Conservation (phyloP, 768 basidiomycete species). For the Boletus tylopilopsis region DNA sequence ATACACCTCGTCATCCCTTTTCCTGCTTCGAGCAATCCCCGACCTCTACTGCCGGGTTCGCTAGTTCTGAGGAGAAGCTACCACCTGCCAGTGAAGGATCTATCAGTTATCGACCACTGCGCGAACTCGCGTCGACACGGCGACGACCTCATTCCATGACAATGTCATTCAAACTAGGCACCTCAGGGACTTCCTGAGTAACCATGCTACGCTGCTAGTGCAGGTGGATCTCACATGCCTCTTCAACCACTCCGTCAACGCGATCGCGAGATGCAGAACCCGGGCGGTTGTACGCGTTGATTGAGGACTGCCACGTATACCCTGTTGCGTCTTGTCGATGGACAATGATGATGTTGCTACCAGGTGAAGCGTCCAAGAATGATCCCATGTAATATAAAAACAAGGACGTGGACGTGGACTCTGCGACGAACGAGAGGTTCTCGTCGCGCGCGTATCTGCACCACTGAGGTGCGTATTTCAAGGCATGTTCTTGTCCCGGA, state of each 20-base stretch:
- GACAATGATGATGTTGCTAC: not conserved
- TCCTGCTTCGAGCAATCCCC: too few species aligned
- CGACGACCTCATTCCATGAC: too few species aligned
- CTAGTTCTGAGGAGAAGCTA: too few species aligned
- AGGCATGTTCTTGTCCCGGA: not conserved
- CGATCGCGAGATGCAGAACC: not conserved
- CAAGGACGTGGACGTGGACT: too few species aligned
- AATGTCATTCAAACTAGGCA: too few species aligned
- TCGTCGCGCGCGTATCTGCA: not conserved
- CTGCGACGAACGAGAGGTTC: too few species aligned
- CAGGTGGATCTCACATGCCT: not conserved
- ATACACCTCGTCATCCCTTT: too few species aligned
- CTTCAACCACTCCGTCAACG: not conserved
- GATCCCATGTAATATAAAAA: not conserved
- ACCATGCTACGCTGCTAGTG: not conserved
- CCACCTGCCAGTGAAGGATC: too few species aligned
- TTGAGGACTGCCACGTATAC: not conserved
- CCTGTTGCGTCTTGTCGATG: not conserved
- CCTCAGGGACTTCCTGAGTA: not conserved
- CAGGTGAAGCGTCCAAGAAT: not conserved
- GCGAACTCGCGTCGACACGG: too few species aligned
- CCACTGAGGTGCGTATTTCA: not conserved
- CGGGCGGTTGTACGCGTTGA: not conserved
- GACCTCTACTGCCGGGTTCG: too few species aligned
- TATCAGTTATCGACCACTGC: too few species aligned